Base-by-base conservation (phyloP, 495 filamentous ascomycete genomes). In the Platismatia glauca region DNA sequence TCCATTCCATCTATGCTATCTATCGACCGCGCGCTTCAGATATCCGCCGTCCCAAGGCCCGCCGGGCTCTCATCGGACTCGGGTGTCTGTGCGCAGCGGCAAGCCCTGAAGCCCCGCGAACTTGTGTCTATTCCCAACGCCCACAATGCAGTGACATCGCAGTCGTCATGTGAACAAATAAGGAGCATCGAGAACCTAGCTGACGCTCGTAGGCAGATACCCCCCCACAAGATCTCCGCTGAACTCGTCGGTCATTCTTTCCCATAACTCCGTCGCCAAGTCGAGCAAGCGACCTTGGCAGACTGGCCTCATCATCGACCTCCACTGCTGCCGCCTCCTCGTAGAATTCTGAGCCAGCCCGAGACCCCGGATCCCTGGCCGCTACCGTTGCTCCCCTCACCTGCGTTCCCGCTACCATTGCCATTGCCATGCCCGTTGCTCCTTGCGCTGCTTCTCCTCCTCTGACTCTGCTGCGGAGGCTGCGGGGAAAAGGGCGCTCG, bases 321-420 rank as follows among this genome's bases (percentile, higher is more conserved):
- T 18, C 31, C 33, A 58, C 58, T 37, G 29, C 53, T 57, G 39
- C 38, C 62, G 34, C 34, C 58, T 31, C 57, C 59, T 44, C 48
- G 55, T 56, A 66, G 34, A 58, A 31, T 65, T 33, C 67, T 46
- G 29, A 69, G 50, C 67, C 67, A 69, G 11, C 67, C 67, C 7
- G 63, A 52, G 8, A 65, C 41, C 7, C 67, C 62, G 11, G 27
- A 31, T 35, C 61, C 53, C 13, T 58, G 57, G 12, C 63, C 53
- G n/a, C 63, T 53, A 16, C 63, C 59, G 27, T 59, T 68, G 52
- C 64, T 68, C 18, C 64, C 64, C 48, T 66, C 64, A 35, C 64
- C 57, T 18, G 33, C 59, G 29, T 62, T 64, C 38, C 64, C 50
- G 55, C 57, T 60, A 22, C 60, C n/a, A 12, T 50, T 39, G 18